These are phyloP conservation scores for Microstegium vimineum DNA, from an alignment of 176 grass and related monocot species.

Conservation along the genomic window DNA sequence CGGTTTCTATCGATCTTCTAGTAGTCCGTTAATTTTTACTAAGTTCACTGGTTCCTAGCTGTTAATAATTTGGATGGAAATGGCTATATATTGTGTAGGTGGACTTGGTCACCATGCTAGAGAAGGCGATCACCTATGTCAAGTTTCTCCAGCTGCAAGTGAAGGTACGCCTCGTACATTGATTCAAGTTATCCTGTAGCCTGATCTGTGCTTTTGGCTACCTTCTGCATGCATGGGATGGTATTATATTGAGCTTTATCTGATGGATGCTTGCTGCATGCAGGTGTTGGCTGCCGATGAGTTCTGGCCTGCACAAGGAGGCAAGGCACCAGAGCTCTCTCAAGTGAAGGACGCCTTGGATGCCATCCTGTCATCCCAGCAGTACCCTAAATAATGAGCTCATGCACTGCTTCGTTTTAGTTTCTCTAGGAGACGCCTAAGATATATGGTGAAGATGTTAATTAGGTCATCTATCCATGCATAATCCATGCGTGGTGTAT, in stretches of 20 bases:
- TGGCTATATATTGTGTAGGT: background rate
- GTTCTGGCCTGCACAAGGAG: slow-evolving; percentile 92
- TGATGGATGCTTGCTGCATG: background rate
- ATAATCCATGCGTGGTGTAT: background rate
- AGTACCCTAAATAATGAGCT: slow-evolving; percentile 23
- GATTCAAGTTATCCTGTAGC: background rate
- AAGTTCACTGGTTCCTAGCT: background rate
- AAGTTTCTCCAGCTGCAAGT: slow-evolving; percentile 97
- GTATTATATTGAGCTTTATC: background rate
- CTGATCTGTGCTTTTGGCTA: background rate
- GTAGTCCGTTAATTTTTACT: no score
- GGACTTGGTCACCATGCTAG: slow-evolving; percentile 96
- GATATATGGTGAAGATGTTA: background rate
- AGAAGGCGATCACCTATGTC: slow-evolving; percentile 95
- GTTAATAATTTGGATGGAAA: background rate
- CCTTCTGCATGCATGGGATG: background rate
- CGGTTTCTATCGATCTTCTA: background rate
- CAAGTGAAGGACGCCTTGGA: slow-evolving; percentile 90
- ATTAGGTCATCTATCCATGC: background rate
- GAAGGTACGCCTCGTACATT: slow-evolving; percentile 46
- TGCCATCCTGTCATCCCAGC: slow-evolving; percentile 67
- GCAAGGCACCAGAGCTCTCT: slow-evolving; percentile 71
- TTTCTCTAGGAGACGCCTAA: background rate
- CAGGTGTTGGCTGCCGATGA: slow-evolving; percentile 92
- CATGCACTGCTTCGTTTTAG: background rate